Percentiles rank a stretch among this genome's conserved stretches.
phyloP scores from a whole-genome alignment of 78 protist genomes.

The Dictyostelium brefeldianum region DNA sequence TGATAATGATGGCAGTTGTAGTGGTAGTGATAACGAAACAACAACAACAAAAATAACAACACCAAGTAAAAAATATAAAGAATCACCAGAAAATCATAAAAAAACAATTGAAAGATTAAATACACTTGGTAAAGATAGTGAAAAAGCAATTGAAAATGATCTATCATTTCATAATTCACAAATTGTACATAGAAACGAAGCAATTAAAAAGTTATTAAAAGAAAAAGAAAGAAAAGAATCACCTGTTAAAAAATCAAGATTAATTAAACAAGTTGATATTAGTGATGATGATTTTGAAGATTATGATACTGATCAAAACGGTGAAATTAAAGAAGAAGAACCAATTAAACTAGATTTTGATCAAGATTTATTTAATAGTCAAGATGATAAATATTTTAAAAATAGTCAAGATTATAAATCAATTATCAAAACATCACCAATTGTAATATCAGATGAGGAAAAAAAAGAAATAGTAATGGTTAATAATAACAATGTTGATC shows the following conservation, averaged over 20 bases:
- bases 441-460: neutral
- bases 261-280: neutral
- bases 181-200: too few species aligned
- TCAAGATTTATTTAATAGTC: neutral
- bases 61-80: neutral
- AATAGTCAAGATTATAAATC: conserved; percentile 3
- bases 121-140: neutral
- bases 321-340: neutral
- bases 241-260: neutral
- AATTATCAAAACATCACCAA: neutral
- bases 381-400: neutral
- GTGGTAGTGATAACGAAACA: neutral
- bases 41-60: neutral
- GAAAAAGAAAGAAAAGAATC: neutral
- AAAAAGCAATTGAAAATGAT: neutral
- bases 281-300: neutral
- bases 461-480: neutral
- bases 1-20: neutral
- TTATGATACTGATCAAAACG: neutral
- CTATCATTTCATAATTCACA: neutral
- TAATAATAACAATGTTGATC: neutral
- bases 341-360: neutral
- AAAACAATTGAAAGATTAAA: neutral
- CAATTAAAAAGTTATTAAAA: neutral
- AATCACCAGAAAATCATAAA: neutral